Evolutionary conservation across 139 green algal genomes (phyloP), one percentile per base, ranked within the genome.

Genomic region (Deuterostichococcus epilithicus): DNA sequence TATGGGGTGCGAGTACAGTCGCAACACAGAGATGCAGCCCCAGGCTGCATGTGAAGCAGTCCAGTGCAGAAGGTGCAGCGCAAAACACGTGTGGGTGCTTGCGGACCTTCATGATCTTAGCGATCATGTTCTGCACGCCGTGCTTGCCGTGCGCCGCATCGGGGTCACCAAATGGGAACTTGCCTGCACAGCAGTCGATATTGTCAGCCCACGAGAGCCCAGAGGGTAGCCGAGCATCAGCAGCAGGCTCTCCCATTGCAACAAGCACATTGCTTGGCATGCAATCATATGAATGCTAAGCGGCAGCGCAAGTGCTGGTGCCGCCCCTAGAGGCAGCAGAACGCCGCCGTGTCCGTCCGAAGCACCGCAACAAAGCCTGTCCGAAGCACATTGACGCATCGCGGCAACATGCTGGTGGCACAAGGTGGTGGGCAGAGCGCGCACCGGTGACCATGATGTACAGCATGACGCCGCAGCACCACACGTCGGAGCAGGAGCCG

Each of bases 371-470:
- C 35, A n/a, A 22, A 28, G n/a, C 28, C 32, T 5, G 32, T n/a
- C 8, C 32, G 13, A 37, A 33, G 20, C 23, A 10, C 32, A 8
- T 68, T 66, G n/a, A 69, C 80, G 81, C 45, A 86, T 79, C 32
- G 73, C 72, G 23, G 34, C 8, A 4, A 28, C 74, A 67, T 86
- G 79, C 30, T 72, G 79, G 33, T 67, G 60, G 15, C 83, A 70
- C 66, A 88, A 79, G 70, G 86, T 86, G 30, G 83, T 80, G 58
- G 78, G 42, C 42, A 52, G 42, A 52, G 42, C n/a, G 86, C 68
- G 33, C 65, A 26, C 83, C 81, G 18, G 73, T 74, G 5, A 78
- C 58, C 70, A 88, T 74, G 69, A 81, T 86, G 73, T 82, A 88
- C 18, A 88, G 79, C 70, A 70, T 68, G 18, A 88, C 81, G 5